Evolutionary conservation across 495 filamentous ascomycete genomes (phyloP), one percentile per base, ranked within the genome.

Genomic region (Haplographium delicatum): DNA sequence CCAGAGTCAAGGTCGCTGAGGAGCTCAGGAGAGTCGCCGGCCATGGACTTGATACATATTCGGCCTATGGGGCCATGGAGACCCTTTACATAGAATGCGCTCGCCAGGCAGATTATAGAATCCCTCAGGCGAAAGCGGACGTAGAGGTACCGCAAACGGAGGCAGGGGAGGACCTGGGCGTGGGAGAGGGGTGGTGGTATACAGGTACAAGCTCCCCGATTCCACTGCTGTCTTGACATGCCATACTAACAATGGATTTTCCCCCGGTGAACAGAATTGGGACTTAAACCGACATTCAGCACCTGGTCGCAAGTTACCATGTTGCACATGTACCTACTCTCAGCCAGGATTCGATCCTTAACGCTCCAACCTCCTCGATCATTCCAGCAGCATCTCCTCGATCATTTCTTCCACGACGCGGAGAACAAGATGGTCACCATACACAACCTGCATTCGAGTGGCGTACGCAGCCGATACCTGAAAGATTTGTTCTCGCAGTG

Each of bases 301-400:
- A 91, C 87, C 40, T 98, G 93, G 94, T 84, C 94, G 5, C 93
- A 96, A 63, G 81, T 97, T 33, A 91, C 90, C 16, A 89, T 97
- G 72, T 77, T 97, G 11, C 90, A 98, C 71, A 86, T 97, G 82
- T 96, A 95, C 72, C 77, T 95, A 43, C 67, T 96, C 33, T 84
- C 85, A n/a, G 84, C 86, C n/a, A 85, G 91, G 34, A 70, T 96
- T 39, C 86, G 93, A 41, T 77, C 93, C 50, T 85, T 85, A 18
- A 64, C 28, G 13, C 28, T 73, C 3, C 68, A 66, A n/a, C 74
- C 82, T 18, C 76, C 73, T 23, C 71, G 70, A 43, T 71, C 73
- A 9, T 89, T 85, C 73, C 81, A 84, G 46, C 86, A 86, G 51
- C 83, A 89, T 61, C 72, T 87, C 31, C 80, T 93, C 26, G 88